Evolutionary conservation across 345 rosid genomes (phyloP), one percentile per base, ranked within the genome.

Genomic region (Pistacia integerrima): DNA sequence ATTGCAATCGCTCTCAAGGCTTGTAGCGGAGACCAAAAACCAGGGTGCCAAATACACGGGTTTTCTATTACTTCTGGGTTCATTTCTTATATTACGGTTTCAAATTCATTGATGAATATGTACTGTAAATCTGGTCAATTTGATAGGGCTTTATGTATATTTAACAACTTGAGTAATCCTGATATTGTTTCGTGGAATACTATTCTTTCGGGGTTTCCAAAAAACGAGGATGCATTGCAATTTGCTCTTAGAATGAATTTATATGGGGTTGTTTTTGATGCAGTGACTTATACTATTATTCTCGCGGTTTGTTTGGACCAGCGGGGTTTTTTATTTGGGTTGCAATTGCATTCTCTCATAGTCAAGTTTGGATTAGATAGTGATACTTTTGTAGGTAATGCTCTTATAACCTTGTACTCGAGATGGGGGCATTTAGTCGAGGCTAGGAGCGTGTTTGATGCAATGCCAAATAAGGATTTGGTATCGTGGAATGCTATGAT

Each of bases 131-230:
- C 87, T 8, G 90, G 88, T 17, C 78, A 79, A 64, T 83, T 93
- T 81, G 76, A 67, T 69, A 62, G 76, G 73, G 92, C 94, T 59
- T 69, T 88, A 57, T 79, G 81, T 67, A 79, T 94, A 57, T 94
- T 94, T 85, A 86, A 90, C 86, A 83, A 59, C 64, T 84, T 94
- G 84, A 76, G 44, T 73, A 62, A 80, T 9, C 96, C 90, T 56
- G 97, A 94, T 78, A 86, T 86, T 75, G 92, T 94, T 82, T 94
- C 98, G 59, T 94, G 95, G 94, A 94, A 93, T 78, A 93, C 98
- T 70, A 77, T 93, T 73, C 93, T 94, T 77, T 91, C 98, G 9
- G 98, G 97, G 11, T 87, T 86, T 78, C 85, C 73, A 72, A 84
- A 80, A 51, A 78, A 85, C 46, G 86, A 84, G 51, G 85, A 80